Evolutionary conservation across 1,139 yeast genomes (phyloP), one percentile per base, ranked within the genome.

Genomic region (Sugiyamaella novakii): DNA sequence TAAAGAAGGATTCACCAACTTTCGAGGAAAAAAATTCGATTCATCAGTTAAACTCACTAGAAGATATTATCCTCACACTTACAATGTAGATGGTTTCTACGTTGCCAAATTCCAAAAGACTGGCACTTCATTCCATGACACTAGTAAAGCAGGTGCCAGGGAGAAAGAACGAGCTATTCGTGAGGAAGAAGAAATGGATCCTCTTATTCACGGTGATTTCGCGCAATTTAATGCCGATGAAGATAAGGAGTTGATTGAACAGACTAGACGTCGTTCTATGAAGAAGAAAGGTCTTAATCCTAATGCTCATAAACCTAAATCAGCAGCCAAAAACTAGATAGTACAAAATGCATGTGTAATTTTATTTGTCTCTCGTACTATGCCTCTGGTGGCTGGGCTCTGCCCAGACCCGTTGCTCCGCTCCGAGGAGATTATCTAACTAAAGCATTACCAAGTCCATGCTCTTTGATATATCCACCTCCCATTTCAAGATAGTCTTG

Each of bases 11-110:
- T 92, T 92, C 72, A 83, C 95, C 3, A 84, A 92, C 41, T 94
- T 78, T 75, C 79, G 98, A 67, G 99, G 98, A 49, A 91, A 89
- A 71, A 87, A 81, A 53, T 94, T 91, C 75, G 83, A 86, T 65
- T 80, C 87, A 46, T 80, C 81, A 59, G 69, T 92, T 50, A 79
- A 80, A 44, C 73, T 91, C 60, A 89, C 98, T 1, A 83, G 96
- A 73, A 82, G 99, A 69, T 94, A 92, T 70, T 94, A 92, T 67
- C 99, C 99, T 49, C 99, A 94, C 70, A 91, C 96, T 27, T 92
- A 92, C 68, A 94, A 94, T 68, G 98, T 94, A 48, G 99, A 94
- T 71, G 99, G 99, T 30, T 94, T 94, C 77, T 94, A 76, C 68
- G 98, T 94, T 53, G 98, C 99, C 52, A 92, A 92, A 67, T 87